Evolutionary conservation across 2,329 filamentous ascomycete genomes (phyloP), one percentile per base, ranked within the genome.

Genomic region (Pseudogymnoascus pannorum): DNA sequence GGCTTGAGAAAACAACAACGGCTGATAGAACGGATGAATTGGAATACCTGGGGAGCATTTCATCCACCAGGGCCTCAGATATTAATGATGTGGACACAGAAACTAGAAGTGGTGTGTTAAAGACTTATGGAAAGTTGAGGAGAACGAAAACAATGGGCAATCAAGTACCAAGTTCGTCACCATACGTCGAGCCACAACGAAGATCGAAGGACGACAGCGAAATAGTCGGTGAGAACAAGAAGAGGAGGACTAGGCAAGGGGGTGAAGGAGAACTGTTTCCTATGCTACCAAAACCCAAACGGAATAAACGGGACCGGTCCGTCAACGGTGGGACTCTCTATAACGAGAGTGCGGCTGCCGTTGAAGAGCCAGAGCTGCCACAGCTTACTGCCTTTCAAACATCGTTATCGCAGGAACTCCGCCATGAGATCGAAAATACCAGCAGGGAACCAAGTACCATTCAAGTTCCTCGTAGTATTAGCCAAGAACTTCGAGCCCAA

Each of bases 381-480:
- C 35, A 51, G 12, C 33, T 54, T 31, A n/a, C 5, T 14, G 14
- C 22, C 58, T 5, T 54, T 3, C 48, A n/a, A 31, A 54, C n/a
- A 20, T 12, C 40, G 2, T 24, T 60, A 6, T 31, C 48, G 18
- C 35, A 29, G 14, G 22, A 20, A 26, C 26, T 31, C n/a, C 35
- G n/a, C 7, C 14, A n/a, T 7, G 20, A 36, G 26, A 14, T 42
- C 14, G 22, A 51, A 20, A 31, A 12, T 8, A 12, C 48, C n/a
- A 33, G 22, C 26, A 54, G 14, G 4, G 38, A 22, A 54, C 26
- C 20, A 44, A 48, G 38, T n/a, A 61, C 57, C 18, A 36, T 60
- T 12, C 61, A 62, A 35, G 61, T 60, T 31, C 61, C 61, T 22
- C 36, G 24, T 6, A 62, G 58, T 51, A 60, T 59, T 20, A 60